Evolutionary conservation across 768 basidiomycete genomes (phyloP), one percentile per base, ranked within the genome.

Genomic region (Auriscalpium orientale): DNA sequence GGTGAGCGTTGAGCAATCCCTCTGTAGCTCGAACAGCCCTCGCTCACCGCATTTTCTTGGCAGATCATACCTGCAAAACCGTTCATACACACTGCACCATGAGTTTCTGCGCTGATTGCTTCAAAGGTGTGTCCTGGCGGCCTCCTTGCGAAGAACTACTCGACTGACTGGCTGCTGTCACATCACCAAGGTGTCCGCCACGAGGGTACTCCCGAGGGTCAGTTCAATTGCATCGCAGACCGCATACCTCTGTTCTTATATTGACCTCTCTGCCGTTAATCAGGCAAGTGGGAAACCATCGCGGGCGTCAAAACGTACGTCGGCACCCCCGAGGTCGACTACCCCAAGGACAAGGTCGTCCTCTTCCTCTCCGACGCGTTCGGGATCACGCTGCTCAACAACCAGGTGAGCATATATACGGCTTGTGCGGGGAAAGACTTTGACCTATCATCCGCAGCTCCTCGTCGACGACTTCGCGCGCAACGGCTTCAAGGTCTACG

Each of bases 61-160:
- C 4, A 28, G 28, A 28, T 28, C 4, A 5, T 7, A 28, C 28
- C 4, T 28, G 5, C 7, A 28, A 28, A 28, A 28, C 28, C 28
- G 28, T 7, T 28, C 28, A 5, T n/a, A n/a, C 28, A 28, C 28
- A 28, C 28, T 43, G 4, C 40, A 43, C 2, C 49, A 81, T 82
- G 81, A 77, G 76, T 66, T 70, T 81, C 56, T 82, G 82, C 69
- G 70, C 74, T 56, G 66, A 85, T 62, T 86, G 84, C 56, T 57
- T 83, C 54, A 72, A 72, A 66, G 82, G 84, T 80, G 53, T 43
- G 69, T 53, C 33, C 8, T 11, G 11, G 15, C 18, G 12, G 20
- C 13, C 1, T 4, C 34, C 5, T 28, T 51, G 18, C 16, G 9
- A 36, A n/a, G 7, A 15, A 28, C 34, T 13, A 9, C 3, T 36